Evolutionary conservation across 1,284 basidiomycete genomes (phyloP).

Genomic region (Leccinum angustisporum): DNA sequence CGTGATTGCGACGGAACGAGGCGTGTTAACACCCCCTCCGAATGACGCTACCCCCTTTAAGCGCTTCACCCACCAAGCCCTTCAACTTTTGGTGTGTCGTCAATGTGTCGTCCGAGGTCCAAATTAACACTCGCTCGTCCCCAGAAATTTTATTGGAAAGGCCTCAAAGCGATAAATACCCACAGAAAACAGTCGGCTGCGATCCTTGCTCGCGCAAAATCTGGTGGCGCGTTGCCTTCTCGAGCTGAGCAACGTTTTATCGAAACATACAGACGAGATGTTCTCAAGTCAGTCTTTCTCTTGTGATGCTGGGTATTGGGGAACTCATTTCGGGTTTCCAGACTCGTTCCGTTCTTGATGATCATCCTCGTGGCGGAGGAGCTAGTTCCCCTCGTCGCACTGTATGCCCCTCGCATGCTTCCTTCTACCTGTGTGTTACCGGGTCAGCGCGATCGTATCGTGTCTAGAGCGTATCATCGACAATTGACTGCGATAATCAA

Average conservation of each 20-base stretch:
- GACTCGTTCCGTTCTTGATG: conserved; percentile 78
- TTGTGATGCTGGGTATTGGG: neutral
- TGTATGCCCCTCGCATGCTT: conserved; percentile 83
- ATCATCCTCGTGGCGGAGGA: conserved; percentile 80
- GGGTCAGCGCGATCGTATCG: conserved; percentile 73
- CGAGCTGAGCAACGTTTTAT: conserved; percentile 69
- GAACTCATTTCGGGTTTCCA: conserved; percentile 30
- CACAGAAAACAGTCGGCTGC: conserved; percentile 53
- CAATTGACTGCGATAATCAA: conserved; percentile 38
- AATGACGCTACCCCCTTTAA: conserved; percentile 54
- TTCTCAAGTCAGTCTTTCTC: conserved; percentile 53
- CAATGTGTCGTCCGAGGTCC: neutral
- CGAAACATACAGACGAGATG: conserved; percentile 58
- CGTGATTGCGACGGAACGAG: conserved; percentile 61
- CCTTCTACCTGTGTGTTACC: conserved; percentile 89
- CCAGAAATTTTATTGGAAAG: conserved; percentile 79
- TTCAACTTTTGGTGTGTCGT: conserved; percentile 64
- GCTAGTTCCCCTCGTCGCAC: conserved; percentile 78
- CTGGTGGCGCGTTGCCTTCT: conserved; percentile 57
- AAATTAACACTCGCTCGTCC: conserved; percentile 1
- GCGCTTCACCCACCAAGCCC: conserved; percentile 60
- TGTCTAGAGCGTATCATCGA: conserved; percentile 57
- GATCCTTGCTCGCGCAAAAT: conserved; percentile 54
- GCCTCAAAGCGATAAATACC: conserved; percentile 66
- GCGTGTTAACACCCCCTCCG: conserved; percentile 66